phyloP scores from a whole-genome alignment of 2,329 filamentous ascomycete species.

The Colletotrichum theobromicola region DNA sequence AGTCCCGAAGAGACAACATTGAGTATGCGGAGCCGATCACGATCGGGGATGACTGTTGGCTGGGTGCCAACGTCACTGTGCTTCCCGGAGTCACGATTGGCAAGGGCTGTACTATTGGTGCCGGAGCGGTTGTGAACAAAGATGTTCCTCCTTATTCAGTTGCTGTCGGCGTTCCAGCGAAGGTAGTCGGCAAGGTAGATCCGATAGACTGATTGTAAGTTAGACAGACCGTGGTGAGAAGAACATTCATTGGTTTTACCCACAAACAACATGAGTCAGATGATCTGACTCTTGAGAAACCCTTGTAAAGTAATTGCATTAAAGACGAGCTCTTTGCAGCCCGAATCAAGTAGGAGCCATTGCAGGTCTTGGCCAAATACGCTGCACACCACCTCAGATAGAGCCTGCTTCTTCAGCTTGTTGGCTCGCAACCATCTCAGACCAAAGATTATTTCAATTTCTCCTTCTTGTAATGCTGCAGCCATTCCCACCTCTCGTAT shows the following conservation, averaged over 20 bases:
- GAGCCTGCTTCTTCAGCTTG: neutral
- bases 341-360: neutral
- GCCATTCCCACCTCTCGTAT: neutral
- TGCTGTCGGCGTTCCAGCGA: neutral
- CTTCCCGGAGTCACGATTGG: constrained; percentile 46
- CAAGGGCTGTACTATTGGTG: constrained; percentile 43
- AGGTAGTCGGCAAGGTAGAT: neutral
- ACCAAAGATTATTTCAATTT: neutral
- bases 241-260: neutral
- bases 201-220: neutral
- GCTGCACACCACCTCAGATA: neutral
- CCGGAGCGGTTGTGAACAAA: constrained; percentile 43
- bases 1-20: constrained; percentile 48
- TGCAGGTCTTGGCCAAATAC: neutral
- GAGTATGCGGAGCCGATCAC: constrained; percentile 54
- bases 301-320: too few relatives aligned
- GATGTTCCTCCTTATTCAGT: constrained; percentile 35
- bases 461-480: too few relatives aligned
- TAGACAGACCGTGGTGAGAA: neutral
- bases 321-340: neutral
- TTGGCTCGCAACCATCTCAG: neutral
- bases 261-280: neutral
- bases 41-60: constrained; percentile 53
- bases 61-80: constrained; percentile 30
- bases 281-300: neutral